A percentile compares a stretch with the other conserved stretches of the same genome.
Conservation (phyloP, 176 grass and related monocot genomes). For the Oryza coarctata region DNA sequence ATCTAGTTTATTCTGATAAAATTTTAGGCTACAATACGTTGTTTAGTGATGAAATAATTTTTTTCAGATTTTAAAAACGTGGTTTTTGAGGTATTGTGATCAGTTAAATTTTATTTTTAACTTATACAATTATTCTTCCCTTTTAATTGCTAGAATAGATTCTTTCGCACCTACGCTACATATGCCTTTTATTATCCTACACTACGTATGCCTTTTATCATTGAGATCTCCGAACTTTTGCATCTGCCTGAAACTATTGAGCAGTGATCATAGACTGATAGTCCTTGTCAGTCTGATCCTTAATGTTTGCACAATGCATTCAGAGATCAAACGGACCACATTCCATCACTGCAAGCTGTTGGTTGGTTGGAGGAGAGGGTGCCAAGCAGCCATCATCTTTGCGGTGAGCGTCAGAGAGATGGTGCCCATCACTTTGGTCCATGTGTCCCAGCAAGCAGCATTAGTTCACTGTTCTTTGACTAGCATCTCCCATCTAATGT, state of each 20-base stretch:
- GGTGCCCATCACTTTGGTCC: background rate
- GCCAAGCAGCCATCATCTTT: conserved; percentile 9
- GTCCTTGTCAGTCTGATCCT: conserved; percentile 25
- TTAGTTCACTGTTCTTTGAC: background rate
- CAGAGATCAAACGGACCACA: conserved; percentile 18
- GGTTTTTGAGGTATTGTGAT: no score
- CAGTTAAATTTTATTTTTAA: no score
- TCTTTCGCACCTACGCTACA: no score
- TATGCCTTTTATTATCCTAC: no score
- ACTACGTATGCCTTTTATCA: conserved; percentile 2
- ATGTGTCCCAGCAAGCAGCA: background rate
- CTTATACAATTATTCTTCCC: no score
- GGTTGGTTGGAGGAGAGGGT: background rate
- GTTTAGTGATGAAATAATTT: no score
- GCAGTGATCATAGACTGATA: background rate
- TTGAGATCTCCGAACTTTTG: conserved; percentile 17
- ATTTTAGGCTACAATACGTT: no score
- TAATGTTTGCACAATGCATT: no score
- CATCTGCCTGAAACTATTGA: conserved; percentile 22
- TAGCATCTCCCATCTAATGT: background rate
- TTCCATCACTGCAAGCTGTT: conserved; percentile 31
- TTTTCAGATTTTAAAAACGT: no score
- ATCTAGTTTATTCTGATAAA: no score
- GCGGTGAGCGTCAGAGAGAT: background rate
- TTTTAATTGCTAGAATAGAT: no score